Evolutionary conservation across 805 yeast species (phyloP).

Genomic region (Yarrowia yakushimensis): DNA sequence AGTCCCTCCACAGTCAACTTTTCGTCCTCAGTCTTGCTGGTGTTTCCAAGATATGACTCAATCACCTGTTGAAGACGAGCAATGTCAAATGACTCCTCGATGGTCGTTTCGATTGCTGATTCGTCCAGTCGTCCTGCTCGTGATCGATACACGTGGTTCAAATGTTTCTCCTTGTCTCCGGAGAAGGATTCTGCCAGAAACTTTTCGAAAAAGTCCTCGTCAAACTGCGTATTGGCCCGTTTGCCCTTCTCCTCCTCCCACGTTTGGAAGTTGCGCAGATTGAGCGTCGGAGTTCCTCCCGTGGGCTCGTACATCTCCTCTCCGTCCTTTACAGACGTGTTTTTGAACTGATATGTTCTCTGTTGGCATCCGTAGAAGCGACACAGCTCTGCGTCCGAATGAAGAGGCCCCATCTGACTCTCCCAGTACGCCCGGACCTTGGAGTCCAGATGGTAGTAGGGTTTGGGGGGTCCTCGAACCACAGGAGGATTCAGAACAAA

Average conservation of each 20-base stretch:
- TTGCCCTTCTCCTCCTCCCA: constrained; percentile 22
- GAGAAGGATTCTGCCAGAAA: constrained; percentile 11
- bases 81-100: constrained; percentile 10
- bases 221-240: constrained; percentile 13
- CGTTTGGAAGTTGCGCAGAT: neutral
- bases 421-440: constrained; percentile 20
- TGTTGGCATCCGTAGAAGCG: constrained; percentile 7
- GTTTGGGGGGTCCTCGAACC: neutral
- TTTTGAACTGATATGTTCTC: constrained; percentile 6
- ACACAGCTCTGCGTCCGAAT: constrained; percentile 15
- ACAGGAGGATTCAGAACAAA: neutral
- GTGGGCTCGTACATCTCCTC: constrained; percentile 21
- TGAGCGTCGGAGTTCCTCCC: neutral
- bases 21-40: constrained; percentile 5
- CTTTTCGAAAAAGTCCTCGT: constrained; percentile 19
- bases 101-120: neutral
- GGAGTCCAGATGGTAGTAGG: constrained; percentile 4
- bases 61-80: constrained; percentile 3
- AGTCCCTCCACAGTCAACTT: constrained; percentile 16
- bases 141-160: constrained; percentile 8
- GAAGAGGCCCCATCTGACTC: constrained; percentile 3
- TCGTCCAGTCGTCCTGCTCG: constrained; percentile 8
- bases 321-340: constrained; percentile 13
- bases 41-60: neutral
- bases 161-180: constrained; percentile 2